phyloP scores from a whole-genome alignment of 805 yeast genomes.

The Yamadazyma sp. region DNA sequence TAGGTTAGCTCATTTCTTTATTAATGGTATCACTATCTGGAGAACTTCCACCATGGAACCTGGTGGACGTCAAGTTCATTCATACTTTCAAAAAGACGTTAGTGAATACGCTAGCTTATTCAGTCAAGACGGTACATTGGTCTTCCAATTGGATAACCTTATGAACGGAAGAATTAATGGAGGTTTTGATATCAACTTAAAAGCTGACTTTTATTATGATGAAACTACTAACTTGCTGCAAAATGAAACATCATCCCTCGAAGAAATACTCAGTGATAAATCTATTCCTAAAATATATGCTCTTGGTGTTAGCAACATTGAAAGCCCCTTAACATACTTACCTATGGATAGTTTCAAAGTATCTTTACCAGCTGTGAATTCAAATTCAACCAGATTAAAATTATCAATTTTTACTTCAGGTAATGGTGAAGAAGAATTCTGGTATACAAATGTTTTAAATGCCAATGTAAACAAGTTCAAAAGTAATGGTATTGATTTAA shows the following conservation, averaged over 20 bases:
- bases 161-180: slow-evolving; percentile 57
- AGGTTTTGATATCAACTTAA: slow-evolving; percentile 50
- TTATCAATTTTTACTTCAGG: slow-evolving; percentile 68
- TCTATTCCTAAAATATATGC: slow-evolving; percentile 41
- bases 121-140: slow-evolving; percentile 35
- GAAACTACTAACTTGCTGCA: not conserved
- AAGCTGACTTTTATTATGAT: slow-evolving; percentile 47
- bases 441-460: slow-evolving; percentile 68
- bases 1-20: slow-evolving; percentile 59
- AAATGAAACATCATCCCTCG: not conserved
- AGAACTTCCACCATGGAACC: slow-evolving; percentile 78
- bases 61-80: slow-evolving; percentile 39
- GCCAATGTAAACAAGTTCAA: slow-evolving; percentile 30
- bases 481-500: slow-evolving; percentile 24
- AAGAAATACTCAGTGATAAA: slow-evolving; percentile 22
- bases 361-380: slow-evolving; percentile 43
- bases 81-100: slow-evolving; percentile 60
- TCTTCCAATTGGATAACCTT: slow-evolving; percentile 64
- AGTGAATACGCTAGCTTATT: slow-evolving; percentile 55
- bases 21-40: slow-evolving; percentile 71
- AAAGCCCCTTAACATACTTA: slow-evolving; percentile 45
- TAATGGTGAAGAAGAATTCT: slow-evolving; percentile 77
- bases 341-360: slow-evolving; percentile 39
- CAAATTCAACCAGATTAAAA: slow-evolving; percentile 58
- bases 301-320: slow-evolving; percentile 18